Evolutionary conservation across 352 stramenopile species (phyloP), one percentile per base, ranked within the genome.

Genomic region (Blastocystis sp.): DNA sequence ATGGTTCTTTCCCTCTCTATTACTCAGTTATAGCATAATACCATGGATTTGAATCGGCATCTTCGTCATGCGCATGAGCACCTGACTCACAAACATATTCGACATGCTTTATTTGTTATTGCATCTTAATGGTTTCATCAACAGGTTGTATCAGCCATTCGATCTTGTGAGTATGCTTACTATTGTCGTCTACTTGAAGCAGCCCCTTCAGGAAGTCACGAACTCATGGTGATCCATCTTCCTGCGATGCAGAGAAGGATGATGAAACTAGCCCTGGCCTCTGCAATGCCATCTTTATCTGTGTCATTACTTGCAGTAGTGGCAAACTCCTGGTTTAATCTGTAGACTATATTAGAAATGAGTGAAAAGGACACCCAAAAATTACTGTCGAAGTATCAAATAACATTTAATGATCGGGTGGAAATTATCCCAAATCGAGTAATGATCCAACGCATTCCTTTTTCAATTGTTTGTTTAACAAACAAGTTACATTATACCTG

Each of bases 61-160:
- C 51, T 84, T 27, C 13, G 30, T 37, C 42, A 37, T 35, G 73
- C 73, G 1, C 48, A 84, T 24, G 5, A 40, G 6, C 51, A 68
- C 33, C 44, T 84, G 11, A 44, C 42, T n/a, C 30, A 64, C 17
- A 53, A 33, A 24, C 30, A 19, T 17, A 84, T 84, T 60, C 73
- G 59, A 1, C 73, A 84, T 37, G 51, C 73, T 15, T 57, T 84
- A n/a, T 56, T 84, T 53, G 64, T 76, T 15, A 5, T 22, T 24
- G 9, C 19, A 15, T 44, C 3, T 1, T 0, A 22, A 7, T 15
- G 11, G 17, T 54, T 9, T 44, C n/a, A 76, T 48, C 30, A 1
- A 48, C 53, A 76, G 64, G 73, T 84, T 30, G 73, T 84, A 22
- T 11, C 37, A 37, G 73, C 73, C 2, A 17, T 68, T 4, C 73